Conservation (phyloP, 2,329 filamentous ascomycete species). For the Talaromyces atroroseus region DNA sequence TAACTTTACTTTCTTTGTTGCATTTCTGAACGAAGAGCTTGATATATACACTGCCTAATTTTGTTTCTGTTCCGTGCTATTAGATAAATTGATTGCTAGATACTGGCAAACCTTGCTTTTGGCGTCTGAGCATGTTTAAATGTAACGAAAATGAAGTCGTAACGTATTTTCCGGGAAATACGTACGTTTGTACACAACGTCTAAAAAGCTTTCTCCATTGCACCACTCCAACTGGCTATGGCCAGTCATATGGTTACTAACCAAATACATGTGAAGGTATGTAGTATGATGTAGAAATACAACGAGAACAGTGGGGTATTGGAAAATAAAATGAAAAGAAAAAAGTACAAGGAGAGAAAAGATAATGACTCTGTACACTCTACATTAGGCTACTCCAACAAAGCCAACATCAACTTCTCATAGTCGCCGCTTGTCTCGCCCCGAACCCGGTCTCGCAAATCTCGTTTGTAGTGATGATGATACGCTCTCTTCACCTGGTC, state of each 20-base stretch:
- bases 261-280: too few relatives aligned
- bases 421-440: conserved; percentile 86
- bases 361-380: neutral
- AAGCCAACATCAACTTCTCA: conserved; percentile 66
- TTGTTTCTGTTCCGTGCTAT: neutral
- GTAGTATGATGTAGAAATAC: too few relatives aligned
- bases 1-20: neutral
- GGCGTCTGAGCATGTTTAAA: too few relatives aligned
- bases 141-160: too few relatives aligned
- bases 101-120: too few relatives aligned
- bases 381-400: conserved; percentile 38
- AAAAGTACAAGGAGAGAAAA: neutral
- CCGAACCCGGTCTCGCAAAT: conserved; percentile 64
- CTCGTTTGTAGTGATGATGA: conserved; percentile 61
- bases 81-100: too few relatives aligned
- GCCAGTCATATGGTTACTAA: too few relatives aligned
- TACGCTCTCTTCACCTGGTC: conserved; percentile 75
- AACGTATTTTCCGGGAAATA: too few relatives aligned
- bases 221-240: too few relatives aligned
- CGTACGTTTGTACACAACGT: too few relatives aligned
- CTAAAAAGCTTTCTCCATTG: too few relatives aligned
- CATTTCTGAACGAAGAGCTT: neutral
- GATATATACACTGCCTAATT: neutral
- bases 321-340: neutral
- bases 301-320: neutral